Evolutionary conservation across 345 rosid species (phyloP).

Genomic region (Noccaea caerulescens): DNA sequence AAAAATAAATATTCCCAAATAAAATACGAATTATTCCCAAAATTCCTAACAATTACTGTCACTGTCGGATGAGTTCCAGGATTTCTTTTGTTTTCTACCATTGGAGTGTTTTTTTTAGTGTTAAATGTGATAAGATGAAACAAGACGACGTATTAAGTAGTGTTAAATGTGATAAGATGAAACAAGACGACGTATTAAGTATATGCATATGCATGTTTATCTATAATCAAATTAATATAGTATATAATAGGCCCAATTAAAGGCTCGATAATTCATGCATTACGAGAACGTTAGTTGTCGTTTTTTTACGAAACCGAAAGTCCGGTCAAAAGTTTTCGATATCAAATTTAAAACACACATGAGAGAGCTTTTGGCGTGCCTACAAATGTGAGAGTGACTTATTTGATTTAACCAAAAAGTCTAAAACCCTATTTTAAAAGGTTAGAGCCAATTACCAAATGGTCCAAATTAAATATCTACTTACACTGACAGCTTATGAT

Average conservation of each 20-base stretch:
- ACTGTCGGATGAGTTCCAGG: constrained; percentile 42
- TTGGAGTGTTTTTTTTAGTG: background rate
- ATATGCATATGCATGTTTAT: constrained; percentile 40
- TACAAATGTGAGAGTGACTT: constrained; percentile 26
- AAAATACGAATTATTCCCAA: constrained; percentile 41
- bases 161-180: constrained; percentile 24
- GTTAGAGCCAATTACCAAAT: constrained; percentile 31
- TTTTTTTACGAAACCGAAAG: constrained; percentile 18
- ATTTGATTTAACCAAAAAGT: constrained; percentile 37
- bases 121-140: constrained; percentile 25
- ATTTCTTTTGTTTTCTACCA: constrained; percentile 30
- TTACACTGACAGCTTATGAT: constrained; percentile 25
- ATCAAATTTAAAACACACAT: constrained; percentile 16
- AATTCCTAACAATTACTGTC: constrained; percentile 46
- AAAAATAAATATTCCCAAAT: constrained; percentile 19
- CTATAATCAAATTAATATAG: constrained; percentile 1
- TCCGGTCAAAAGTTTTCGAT: constrained; percentile 34
- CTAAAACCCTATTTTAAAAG: constrained; percentile 19
- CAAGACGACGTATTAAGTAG: constrained; percentile 12
- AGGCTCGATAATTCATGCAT: constrained; percentile 17
- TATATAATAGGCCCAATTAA: background rate
- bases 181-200: constrained; percentile 18
- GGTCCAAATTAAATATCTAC: constrained; percentile 21
- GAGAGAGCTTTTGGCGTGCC: constrained; percentile 37
- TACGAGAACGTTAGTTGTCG: constrained; percentile 34